A percentile compares a stretch with the other conserved stretches of the same genome.
Evolutionary conservation across 768 basidiomycete genomes (phyloP).

Genomic region (Paxillus ammoniavirescens): DNA sequence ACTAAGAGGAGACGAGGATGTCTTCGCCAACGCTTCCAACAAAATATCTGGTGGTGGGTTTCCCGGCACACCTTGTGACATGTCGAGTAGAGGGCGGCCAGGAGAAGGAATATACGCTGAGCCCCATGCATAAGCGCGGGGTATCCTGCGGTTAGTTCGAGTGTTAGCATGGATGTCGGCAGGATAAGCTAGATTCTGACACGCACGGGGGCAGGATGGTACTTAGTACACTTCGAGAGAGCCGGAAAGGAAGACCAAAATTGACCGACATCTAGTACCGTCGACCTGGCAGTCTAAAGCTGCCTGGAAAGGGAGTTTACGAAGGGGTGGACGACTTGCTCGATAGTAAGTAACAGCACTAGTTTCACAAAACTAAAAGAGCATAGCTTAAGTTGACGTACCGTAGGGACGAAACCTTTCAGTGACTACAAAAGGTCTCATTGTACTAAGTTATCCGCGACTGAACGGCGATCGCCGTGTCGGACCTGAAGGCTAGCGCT

Average conservation of each 20-base stretch:
- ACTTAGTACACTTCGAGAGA: conserved; percentile 40
- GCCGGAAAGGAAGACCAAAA: conserved; percentile 26
- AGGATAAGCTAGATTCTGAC: too few relatives aligned
- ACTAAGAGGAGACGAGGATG: conserved; percentile 40
- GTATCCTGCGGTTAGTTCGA: conserved; percentile 40
- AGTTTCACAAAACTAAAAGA: too few relatives aligned
- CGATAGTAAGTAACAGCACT: too few relatives aligned
- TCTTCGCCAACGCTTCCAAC: conserved; percentile 45
- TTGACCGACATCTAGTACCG: conserved; percentile 2
- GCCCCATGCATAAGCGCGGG: conserved; percentile 59
- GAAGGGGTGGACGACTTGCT: not conserved
- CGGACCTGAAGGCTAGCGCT: too few relatives aligned
- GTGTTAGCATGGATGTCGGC: not conserved
- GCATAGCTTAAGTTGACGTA: too few relatives aligned
- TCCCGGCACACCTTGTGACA: conserved; percentile 77
- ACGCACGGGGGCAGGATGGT: conserved; percentile 49
- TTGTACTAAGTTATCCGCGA: too few relatives aligned
- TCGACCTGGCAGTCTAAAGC: not conserved
- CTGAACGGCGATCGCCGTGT: too few relatives aligned
- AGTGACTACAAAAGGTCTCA: too few relatives aligned
- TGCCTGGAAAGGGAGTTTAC: not conserved
- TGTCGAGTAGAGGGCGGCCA: conserved; percentile 55
- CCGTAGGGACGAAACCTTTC: too few relatives aligned
- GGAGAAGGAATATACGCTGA: conserved; percentile 40
- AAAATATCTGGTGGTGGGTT: conserved; percentile 55